Percentiles rank a stretch among this genome's conserved stretches.
These are phyloP conservation scores for Berberis thunbergii DNA, from an alignment of 164 flowering plant species.

Conservation along the genomic window DNA sequence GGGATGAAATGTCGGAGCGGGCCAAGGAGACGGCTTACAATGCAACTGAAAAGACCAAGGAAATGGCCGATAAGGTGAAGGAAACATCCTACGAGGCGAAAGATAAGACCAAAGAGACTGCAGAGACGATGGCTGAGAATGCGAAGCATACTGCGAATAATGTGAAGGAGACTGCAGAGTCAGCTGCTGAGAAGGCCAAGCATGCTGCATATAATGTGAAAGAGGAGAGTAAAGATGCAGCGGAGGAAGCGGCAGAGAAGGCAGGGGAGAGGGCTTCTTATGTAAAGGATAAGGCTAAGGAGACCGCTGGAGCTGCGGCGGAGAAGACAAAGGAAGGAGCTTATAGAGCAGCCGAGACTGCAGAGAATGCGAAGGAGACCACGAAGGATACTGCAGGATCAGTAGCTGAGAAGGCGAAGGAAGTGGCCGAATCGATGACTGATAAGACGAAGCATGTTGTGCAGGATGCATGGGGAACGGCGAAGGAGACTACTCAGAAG, in stretches of 20 bases:
- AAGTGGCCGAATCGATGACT: background rate
- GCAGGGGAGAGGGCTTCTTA: too few relatives aligned
- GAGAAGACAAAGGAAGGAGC: constrained; percentile 2
- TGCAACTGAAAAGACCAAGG: background rate
- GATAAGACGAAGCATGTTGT: constrained; percentile 43
- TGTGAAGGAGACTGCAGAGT: constrained; percentile 3
- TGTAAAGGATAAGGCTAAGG: too few relatives aligned
- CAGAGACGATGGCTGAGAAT: background rate
- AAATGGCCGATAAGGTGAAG: background rate
- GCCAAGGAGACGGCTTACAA: too few relatives aligned
- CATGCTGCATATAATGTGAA: background rate
- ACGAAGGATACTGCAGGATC: background rate
- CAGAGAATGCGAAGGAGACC: background rate
- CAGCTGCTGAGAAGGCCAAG: background rate
- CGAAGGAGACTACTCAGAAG: constrained; percentile 46
- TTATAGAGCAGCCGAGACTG: background rate
- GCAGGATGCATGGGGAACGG: constrained; percentile 42
- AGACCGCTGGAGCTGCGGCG: too few relatives aligned
- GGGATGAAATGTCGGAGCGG: too few relatives aligned
- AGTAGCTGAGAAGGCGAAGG: constrained; percentile 11
- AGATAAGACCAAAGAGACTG: background rate
- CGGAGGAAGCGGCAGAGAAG: constrained; percentile 10
- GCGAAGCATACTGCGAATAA: background rate
- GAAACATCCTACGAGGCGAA: background rate
- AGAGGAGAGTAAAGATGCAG: background rate